Base-by-base conservation (phyloP, 257 asterid species). In the Gentiana dahurica region DNA sequence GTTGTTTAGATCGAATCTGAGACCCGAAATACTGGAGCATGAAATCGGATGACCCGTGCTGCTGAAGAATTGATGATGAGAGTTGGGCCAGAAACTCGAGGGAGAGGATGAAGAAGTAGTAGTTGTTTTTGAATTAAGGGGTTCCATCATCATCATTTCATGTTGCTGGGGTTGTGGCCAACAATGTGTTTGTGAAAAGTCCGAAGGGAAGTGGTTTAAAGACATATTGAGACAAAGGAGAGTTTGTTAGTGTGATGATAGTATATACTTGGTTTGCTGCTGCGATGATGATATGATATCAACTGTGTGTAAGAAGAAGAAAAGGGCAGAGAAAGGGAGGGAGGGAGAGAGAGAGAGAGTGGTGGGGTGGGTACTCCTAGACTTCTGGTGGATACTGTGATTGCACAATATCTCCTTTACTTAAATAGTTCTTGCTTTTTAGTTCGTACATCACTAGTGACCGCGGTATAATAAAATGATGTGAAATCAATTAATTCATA, bases 141-240 rank as follows among this genome's bases (percentile, higher is more conserved):
- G 59, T 12, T 70, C 73, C 78, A 77, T 73, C 47, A 50, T 24
- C 50, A 15, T 15, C 6, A 48, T 71, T 6, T 49, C 62, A 1
- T 61, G 74, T 1, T 66, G 56, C 0, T 73, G 59, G 1, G 64
- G 60, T 53, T 70, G 73, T 38, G 87, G 58, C 87, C 82, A 81
- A 84, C 83, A 70, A 49, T 73, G 66, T 65, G 71, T 53, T 66
- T 81, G 75, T 48, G 81, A 71, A 45, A 71, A 57, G 50, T 77
- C 81, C 49, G 88, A 41, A 34, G 85, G 58, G 76, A 64, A 75
- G 46, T 84, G 84, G 76, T 87, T 87, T 55, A 76, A 77, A 41
- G 96, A 77, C 91, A 85, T 85, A 69, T 68, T 49, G 58, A 50
- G 66, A 59, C 34, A 41, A 33, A 6, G 13, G 8, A 6, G 9